phyloP scores from a whole-genome alignment of 2,329 filamentous ascomycete genomes.

The Sclerotiophoma versabilis region DNA sequence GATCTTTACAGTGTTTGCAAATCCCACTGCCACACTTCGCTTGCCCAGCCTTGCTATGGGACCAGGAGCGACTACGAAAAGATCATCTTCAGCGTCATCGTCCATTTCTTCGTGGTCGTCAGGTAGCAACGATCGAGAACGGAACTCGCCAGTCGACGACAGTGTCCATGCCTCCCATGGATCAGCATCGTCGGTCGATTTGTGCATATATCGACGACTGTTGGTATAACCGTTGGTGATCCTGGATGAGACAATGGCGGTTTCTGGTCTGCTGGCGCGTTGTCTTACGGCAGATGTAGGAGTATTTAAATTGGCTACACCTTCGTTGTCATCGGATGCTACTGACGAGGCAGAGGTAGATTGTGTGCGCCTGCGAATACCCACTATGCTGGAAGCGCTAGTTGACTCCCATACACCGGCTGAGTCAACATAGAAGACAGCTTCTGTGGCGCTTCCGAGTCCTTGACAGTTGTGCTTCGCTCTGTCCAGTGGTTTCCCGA shows the following conservation, averaged over 20 bases:
- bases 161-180: constrained; percentile 64
- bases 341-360: constrained; percentile 39
- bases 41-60: constrained; percentile 70
- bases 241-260: constrained; percentile 8
- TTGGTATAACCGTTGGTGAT: constrained; percentile 10
- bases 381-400: constrained; percentile 66
- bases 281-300: constrained; percentile 39
- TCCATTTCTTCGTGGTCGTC: constrained; percentile 24
- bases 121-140: constrained; percentile 47
- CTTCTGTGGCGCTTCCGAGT: constrained; percentile 55
- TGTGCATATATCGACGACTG: constrained; percentile 1
- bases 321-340: constrained; percentile 35
- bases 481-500: constrained; percentile 55
- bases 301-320: constrained; percentile 17
- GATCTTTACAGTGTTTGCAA: constrained; percentile 77
- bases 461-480: constrained; percentile 42
- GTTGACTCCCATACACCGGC: constrained; percentile 72
- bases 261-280: constrained; percentile 28
- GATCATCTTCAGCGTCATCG: constrained; percentile 50
- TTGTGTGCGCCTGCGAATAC: constrained; percentile 61
- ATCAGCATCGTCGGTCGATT: constrained; percentile 37
- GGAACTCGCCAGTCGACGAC: constrained; percentile 55
- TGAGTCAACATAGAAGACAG: constrained; percentile 63
- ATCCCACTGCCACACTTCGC: constrained; percentile 71
- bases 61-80: constrained; percentile 71